Conservation (phyloP, 2,329 filamentous ascomycete species). For the Penicillium sp. region DNA sequence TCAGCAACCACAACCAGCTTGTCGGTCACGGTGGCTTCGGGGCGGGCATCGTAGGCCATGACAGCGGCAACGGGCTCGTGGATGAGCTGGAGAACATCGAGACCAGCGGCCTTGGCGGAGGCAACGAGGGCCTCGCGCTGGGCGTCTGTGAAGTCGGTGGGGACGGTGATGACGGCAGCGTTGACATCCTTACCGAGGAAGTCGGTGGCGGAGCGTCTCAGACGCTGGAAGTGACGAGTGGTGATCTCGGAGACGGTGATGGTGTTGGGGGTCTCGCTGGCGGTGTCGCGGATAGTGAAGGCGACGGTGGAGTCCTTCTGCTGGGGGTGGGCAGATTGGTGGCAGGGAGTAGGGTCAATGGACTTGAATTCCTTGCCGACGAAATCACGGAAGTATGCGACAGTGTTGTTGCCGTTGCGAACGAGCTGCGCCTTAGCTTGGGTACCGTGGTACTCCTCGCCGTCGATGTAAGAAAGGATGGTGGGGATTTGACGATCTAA, state of each 20-base stretch:
- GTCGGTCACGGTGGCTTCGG: slow-evolving; percentile 73
- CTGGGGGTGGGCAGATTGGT: slow-evolving; percentile 87
- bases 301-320: slow-evolving; percentile 71
- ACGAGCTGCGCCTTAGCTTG: slow-evolving; percentile 94
- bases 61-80: slow-evolving; percentile 86
- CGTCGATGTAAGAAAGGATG: slow-evolving; percentile 89
- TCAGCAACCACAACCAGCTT: slow-evolving; percentile 92
- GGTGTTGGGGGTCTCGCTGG: slow-evolving; percentile 64
- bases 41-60: slow-evolving; percentile 86
- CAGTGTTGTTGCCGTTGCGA: slow-evolving; percentile 88
- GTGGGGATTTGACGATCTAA: slow-evolving; percentile 95
- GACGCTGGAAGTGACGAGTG: slow-evolving; percentile 79
- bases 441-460: slow-evolving; percentile 93
- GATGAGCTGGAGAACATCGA: slow-evolving; percentile 92
- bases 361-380: slow-evolving; percentile 94
- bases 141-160: slow-evolving; percentile 86
- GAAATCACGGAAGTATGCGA: slow-evolving; percentile 95
- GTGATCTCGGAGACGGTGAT: slow-evolving; percentile 79
- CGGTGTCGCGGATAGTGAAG: slow-evolving; percentile 81
- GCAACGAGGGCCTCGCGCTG: slow-evolving; percentile 80
- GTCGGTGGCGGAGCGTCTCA: slow-evolving; percentile 82
- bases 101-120: slow-evolving; percentile 75
- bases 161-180: slow-evolving; percentile 90
- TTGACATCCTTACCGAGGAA: slow-evolving; percentile 92
- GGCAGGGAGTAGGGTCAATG: slow-evolving; percentile 93